These are phyloP conservation scores for Annulohypoxylon bovei DNA, from an alignment of 495 filamentous ascomycete species.

Conservation along the genomic window DNA sequence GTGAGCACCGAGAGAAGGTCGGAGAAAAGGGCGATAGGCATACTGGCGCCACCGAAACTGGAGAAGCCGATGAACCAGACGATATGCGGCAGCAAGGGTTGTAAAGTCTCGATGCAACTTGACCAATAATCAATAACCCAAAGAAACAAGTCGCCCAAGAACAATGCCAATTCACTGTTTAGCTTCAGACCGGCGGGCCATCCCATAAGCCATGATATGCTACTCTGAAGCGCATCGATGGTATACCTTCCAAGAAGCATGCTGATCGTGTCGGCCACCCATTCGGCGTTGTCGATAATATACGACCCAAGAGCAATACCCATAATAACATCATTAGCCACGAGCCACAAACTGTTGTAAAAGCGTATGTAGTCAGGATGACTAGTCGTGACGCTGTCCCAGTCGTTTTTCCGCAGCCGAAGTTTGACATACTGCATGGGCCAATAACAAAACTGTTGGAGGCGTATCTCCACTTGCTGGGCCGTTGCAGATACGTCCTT, in stretches of 20 bases:
- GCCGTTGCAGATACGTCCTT: slow-evolving; percentile 97
- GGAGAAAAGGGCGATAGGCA: slow-evolving; percentile 96
- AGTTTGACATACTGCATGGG: slow-evolving; percentile 95
- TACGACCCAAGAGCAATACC: slow-evolving; percentile 96
- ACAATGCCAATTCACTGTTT: slow-evolving; percentile 92
- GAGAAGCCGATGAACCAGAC: slow-evolving; percentile 95
- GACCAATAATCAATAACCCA: slow-evolving; percentile 99
- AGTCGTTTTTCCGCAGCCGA: slow-evolving; percentile 86
- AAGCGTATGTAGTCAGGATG: slow-evolving; percentile 99
- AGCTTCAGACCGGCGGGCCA: slow-evolving; percentile 98
- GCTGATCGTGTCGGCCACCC: slow-evolving; percentile 85
- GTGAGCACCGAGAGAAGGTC: slow-evolving; percentile 93
- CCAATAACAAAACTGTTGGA: slow-evolving; percentile 99
- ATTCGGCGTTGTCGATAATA: slow-evolving; percentile 92
- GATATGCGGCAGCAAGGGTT: slow-evolving; percentile 81
- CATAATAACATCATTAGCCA: slow-evolving; percentile 98
- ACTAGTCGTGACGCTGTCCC: slow-evolving; percentile 94
- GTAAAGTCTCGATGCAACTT: slow-evolving; percentile 77
- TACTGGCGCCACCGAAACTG: slow-evolving; percentile 92
- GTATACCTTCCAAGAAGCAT: slow-evolving; percentile 81
- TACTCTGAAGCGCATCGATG: slow-evolving; percentile 85
- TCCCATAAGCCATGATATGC: slow-evolving; percentile 95
- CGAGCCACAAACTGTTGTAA: slow-evolving; percentile 98
- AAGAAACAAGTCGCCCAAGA: slow-evolving; percentile 92
- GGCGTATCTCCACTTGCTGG: slow-evolving; percentile 97